Evolutionary conservation across 192 early-diverging fungal genomes (phyloP), one percentile per base, ranked within the genome.

Genomic region (Podila horticola): DNA sequence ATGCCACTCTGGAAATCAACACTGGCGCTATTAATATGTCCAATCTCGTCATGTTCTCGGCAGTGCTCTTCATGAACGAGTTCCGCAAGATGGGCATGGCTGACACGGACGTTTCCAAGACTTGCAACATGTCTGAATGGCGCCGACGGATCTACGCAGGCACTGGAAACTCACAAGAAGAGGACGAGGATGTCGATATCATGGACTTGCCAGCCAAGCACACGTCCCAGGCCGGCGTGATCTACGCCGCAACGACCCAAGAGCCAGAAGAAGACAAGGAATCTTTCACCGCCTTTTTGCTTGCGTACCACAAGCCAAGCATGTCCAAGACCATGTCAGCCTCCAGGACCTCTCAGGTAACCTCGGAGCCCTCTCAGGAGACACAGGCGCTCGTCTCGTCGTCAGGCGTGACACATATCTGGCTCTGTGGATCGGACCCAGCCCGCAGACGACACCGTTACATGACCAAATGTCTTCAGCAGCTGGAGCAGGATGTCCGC

Each of bases 91-190:
- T 64, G 36, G 77, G 77, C 36, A 59, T 81, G 62, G 71, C 69
- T 12, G 75, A 73, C 33, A 58, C 71, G 0, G 71, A 81, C 48
- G 31, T 81, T n/a, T 67, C 77, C 17, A 73, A 72, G 61, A 81
- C 77, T 8, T 81, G 77, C 57, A 81, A 81, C 67, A 69, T 81
- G 77, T 73, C 77, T 34, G 77, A 81, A 36, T 81, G 77, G 77
- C 57, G 61, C 15, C 77, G 77, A 24, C 70, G 77, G 13, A 41
- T 81, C 48, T 81, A 81, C 17, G 28, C 58, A 7, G 77, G 77
- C 7, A 36, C 62, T 13, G 26, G 64, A 5, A 31, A 33, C 29
- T 0, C 50, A 2, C 52, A 34, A 17, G 41, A 58, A 19, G 71
- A 58, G 5, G 70, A 81, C 8, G 58, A 65, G 3, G 51, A 72